Evolutionary conservation across 768 basidiomycete species (phyloP).

Genomic region (Lactarius vividus): DNA sequence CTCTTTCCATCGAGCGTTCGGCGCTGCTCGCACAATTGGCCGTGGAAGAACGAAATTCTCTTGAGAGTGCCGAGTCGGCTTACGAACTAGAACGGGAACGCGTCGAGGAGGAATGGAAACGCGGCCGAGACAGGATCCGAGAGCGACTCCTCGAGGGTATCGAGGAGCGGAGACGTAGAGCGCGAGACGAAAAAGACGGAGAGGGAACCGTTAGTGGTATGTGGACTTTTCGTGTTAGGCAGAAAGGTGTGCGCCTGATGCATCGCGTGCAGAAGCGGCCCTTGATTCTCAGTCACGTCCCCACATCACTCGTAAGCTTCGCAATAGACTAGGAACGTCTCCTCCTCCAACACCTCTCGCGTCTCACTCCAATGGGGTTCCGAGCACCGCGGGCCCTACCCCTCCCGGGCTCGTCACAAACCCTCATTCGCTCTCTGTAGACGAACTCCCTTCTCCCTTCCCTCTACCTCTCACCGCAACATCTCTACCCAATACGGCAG

Average conservation of each 20-base stretch:
- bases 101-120: constrained; percentile 81
- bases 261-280: constrained; percentile 52
- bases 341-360: constrained; percentile 73
- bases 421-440: constrained; percentile 81
- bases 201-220: constrained; percentile 73
- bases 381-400: constrained; percentile 40
- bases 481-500: constrained; percentile 37
- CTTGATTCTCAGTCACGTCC: constrained; percentile 75
- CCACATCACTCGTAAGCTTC: constrained; percentile 80
- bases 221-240: constrained; percentile 29
- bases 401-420: constrained; percentile 65
- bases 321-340: constrained; percentile 73
- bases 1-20: constrained; percentile 72
- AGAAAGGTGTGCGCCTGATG: not conserved
- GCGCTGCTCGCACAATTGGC: constrained; percentile 65
- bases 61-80: constrained; percentile 63
- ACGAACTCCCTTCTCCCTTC: constrained; percentile 85
- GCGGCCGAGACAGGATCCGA: constrained; percentile 69
- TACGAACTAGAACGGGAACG: constrained; percentile 76
- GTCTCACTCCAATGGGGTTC: constrained; percentile 35
- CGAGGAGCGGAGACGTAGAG: constrained; percentile 73
- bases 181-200: constrained; percentile 86
- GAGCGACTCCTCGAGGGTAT: constrained; percentile 81
- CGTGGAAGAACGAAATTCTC: constrained; percentile 64
- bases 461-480: constrained; percentile 67